These are phyloP conservation scores for Lachnellula subtilissima DNA, from an alignment of 2,329 filamentous ascomycete genomes.

Conservation along the genomic window DNA sequence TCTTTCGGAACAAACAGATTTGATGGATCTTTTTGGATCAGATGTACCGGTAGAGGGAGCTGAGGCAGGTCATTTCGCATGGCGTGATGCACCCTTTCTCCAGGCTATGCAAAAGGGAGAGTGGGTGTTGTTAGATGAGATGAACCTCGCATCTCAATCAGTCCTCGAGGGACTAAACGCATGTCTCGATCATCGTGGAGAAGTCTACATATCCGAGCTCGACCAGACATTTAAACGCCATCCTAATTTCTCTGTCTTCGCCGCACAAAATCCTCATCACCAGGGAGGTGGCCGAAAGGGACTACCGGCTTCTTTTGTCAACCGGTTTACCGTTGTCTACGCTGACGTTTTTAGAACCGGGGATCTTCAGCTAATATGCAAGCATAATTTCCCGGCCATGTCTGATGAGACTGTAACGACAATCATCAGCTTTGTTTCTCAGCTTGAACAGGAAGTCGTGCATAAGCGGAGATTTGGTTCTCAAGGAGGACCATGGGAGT, in stretches of 20 bases:
- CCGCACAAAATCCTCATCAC: conserved; percentile 95
- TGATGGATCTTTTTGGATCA: conserved; percentile 96
- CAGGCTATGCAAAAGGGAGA: conserved; percentile 95
- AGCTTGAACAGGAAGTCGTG: conserved; percentile 68
- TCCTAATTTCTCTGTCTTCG: conserved; percentile 87
- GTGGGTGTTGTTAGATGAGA: conserved; percentile 96
- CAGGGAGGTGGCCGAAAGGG: conserved; percentile 95
- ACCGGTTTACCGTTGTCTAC: conserved; percentile 96
- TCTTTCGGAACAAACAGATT: conserved; percentile 92
- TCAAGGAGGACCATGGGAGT: conserved; percentile 83
- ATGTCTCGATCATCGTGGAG: conserved; percentile 91
- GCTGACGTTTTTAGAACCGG: conserved; percentile 80
- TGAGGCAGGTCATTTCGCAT: conserved; percentile 83
- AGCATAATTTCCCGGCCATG: conserved; percentile 67
- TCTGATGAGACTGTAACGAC: conserved; percentile 53
- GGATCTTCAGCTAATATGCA: conserved; percentile 78
- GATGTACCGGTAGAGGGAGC: conserved; percentile 95
- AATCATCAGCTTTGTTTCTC: conserved; percentile 75
- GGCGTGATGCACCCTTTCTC: conserved; percentile 92
- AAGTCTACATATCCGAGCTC: conserved; percentile 91
- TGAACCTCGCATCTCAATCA: conserved; percentile 96
- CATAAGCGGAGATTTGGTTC: conserved; percentile 53
- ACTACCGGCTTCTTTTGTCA: conserved; percentile 91
- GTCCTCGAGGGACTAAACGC: conserved; percentile 95
- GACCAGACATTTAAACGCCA: conserved; percentile 92